Evolutionary conservation across 1,284 basidiomycete species (phyloP).

Genomic region (Gomphus bonarii): DNA sequence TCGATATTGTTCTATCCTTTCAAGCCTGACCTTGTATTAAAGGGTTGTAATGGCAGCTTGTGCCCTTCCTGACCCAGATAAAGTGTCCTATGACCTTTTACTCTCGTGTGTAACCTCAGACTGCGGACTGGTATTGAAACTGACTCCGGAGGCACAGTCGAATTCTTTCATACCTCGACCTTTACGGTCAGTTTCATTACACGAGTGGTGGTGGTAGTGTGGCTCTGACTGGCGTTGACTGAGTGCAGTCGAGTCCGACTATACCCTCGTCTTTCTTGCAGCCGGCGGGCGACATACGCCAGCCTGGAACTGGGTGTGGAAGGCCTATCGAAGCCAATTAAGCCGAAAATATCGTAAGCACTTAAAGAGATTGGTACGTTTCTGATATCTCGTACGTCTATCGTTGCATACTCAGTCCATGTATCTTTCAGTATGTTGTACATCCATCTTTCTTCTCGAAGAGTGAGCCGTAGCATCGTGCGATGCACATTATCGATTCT

Average conservation of each 20-base stretch:
- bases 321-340: constrained; percentile 64
- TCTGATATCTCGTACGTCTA: background rate
- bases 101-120: constrained; percentile 44
- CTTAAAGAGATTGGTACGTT: constrained; percentile 62
- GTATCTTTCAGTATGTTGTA: constrained; percentile 54
- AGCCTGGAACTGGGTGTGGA: constrained; percentile 86
- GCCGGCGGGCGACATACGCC: constrained; percentile 69
- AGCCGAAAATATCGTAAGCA: constrained; percentile 82
- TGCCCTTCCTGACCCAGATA: constrained; percentile 66
- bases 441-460: constrained; percentile 84
- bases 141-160: constrained; percentile 32
- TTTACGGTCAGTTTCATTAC: constrained; percentile 52
- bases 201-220: background rate
- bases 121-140: background rate
- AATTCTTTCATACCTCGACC: constrained; percentile 64
- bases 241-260: constrained; percentile 69
- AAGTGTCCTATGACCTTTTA: constrained; percentile 69
- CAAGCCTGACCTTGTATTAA: background rate
- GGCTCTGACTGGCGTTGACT: background rate
- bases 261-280: constrained; percentile 78
- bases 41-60: constrained; percentile 78
- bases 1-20: constrained; percentile 12
- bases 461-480: constrained; percentile 34
- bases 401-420: background rate
- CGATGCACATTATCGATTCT: background rate